Evolutionary conservation across 345 rosid species (phyloP).

Genomic region (Citrus reticulata): DNA sequence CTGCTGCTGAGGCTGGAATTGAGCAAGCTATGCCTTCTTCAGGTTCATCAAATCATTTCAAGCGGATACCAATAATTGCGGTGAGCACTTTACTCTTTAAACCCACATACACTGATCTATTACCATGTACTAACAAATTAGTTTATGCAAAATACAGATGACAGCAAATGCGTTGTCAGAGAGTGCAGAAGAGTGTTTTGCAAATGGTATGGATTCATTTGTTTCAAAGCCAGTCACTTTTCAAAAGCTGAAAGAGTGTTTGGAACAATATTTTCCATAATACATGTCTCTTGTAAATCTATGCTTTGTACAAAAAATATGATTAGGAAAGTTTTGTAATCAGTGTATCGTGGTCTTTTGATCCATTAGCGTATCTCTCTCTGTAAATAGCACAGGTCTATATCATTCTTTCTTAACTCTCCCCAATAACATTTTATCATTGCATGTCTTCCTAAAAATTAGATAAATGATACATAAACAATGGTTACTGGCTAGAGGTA

Average conservation of each 20-base stretch:
- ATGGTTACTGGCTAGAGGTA: neutral
- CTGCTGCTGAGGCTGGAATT: slow-evolving; percentile 67
- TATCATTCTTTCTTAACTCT: neutral
- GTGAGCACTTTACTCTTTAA: slow-evolving; percentile 36
- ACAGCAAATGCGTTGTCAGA: slow-evolving; percentile 91
- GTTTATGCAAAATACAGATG: slow-evolving; percentile 54
- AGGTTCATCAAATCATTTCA: slow-evolving; percentile 15
- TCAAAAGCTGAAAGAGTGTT: slow-evolving; percentile 71
- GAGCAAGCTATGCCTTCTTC: slow-evolving; percentile 29
- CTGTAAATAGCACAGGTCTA: slow-evolving; percentile 29
- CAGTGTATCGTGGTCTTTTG: slow-evolving; percentile 26
- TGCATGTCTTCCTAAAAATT: neutral
- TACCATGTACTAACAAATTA: neutral
- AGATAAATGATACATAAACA: neutral
- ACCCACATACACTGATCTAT: neutral
- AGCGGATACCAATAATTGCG: slow-evolving; percentile 75
- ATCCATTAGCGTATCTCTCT: slow-evolving; percentile 23
- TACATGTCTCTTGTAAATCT: slow-evolving; percentile 34
- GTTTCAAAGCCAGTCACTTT: slow-evolving; percentile 88
- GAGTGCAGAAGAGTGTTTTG: slow-evolving; percentile 86
- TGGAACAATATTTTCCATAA: slow-evolving; percentile 56
- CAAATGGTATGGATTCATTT: slow-evolving; percentile 93
- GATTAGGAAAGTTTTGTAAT: slow-evolving; percentile 63
- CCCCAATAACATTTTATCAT: neutral
- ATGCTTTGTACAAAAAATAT: slow-evolving; percentile 34